These are phyloP conservation scores for Cicer judaicum DNA, from an alignment of 306 rosid species.

Conservation along the genomic window DNA sequence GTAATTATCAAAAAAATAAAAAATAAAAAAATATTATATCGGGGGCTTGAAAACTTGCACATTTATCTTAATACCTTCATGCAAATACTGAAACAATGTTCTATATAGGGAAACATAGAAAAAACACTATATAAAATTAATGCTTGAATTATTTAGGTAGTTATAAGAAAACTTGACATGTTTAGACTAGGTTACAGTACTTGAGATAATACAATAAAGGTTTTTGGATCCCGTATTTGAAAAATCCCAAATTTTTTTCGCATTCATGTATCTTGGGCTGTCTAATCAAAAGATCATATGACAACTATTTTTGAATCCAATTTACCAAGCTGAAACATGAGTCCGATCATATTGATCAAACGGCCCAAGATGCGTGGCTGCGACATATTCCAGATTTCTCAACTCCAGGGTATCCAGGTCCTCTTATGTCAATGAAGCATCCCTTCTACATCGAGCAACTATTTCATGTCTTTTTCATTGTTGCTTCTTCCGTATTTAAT, in stretches of 20 bases:
- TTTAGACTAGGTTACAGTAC: constrained; percentile 23
- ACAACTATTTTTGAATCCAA: not conserved
- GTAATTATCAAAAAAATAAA: no score
- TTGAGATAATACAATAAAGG: not conserved
- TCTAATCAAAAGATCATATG: not conserved
- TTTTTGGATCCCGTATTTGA: not conserved
- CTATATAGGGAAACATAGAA: not conserved
- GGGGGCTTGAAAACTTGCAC: constrained; percentile 5
- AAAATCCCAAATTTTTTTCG: not conserved
- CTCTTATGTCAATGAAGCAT: not conserved
- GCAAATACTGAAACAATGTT: constrained; percentile 23
- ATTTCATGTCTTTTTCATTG: not conserved
- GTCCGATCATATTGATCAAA: not conserved
- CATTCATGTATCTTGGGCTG: not conserved
- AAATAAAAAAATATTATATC: no score
- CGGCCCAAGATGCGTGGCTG: not conserved
- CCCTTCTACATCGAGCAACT: not conserved
- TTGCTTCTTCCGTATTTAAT: not conserved
- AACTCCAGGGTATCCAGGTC: not conserved
- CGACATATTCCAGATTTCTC: not conserved
- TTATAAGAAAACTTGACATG: constrained; percentile 32
- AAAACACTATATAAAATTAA: not conserved
- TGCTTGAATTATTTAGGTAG: constrained; percentile 12
- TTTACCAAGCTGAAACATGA: not conserved
- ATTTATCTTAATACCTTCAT: constrained; percentile 7